A percentile compares a stretch with the other conserved stretches of the same genome.
Evolutionary conservation across 225 moss, liverwort and hornwort genomes (phyloP).

Genomic region (Pleurozium schreberi): DNA sequence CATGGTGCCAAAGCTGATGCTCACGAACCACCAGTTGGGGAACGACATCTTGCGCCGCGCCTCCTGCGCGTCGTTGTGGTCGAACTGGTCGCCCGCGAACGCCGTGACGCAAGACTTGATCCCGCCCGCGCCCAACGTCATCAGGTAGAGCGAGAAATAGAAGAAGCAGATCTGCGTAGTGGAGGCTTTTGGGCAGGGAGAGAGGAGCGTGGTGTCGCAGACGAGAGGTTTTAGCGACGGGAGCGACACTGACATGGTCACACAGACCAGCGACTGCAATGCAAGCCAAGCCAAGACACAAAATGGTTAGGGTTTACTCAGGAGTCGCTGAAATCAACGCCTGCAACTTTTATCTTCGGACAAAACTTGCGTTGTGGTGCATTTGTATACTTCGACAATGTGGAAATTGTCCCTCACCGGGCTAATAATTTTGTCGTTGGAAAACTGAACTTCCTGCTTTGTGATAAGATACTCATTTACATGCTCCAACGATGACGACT

Average conservation of each 20-base stretch:
- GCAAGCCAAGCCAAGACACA: background rate
- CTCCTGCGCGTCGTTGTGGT: slow-evolving; percentile 57
- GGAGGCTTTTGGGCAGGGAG: slow-evolving; percentile 29
- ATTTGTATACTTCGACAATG: background rate
- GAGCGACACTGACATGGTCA: slow-evolving; percentile 79
- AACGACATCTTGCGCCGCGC: slow-evolving; percentile 80
- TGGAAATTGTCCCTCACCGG: too few species aligned
- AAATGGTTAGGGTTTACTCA: background rate
- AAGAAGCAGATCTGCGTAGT: slow-evolving; percentile 58
- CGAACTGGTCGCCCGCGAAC: slow-evolving; percentile 97
- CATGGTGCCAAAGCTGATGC: slow-evolving; percentile 98
- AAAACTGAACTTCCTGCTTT: background rate
- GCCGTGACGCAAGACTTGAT: slow-evolving; percentile 96
- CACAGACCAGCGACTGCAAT: slow-evolving; percentile 72
- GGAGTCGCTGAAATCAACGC: background rate
- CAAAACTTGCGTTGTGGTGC: background rate
- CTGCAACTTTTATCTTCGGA: background rate
- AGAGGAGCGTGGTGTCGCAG: slow-evolving; percentile 18
- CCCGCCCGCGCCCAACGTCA: slow-evolving; percentile 94
- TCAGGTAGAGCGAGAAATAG: slow-evolving; percentile 83
- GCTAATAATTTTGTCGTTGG: background rate
- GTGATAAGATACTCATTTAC: background rate
- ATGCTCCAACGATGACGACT: background rate
- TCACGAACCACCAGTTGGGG: slow-evolving; percentile 99
- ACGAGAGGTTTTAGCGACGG: slow-evolving; percentile 50